These are phyloP conservation scores for Lunasporangiospora selenospora DNA, from an alignment of 192 early-diverging fungal genomes.

Conservation along the genomic window DNA sequence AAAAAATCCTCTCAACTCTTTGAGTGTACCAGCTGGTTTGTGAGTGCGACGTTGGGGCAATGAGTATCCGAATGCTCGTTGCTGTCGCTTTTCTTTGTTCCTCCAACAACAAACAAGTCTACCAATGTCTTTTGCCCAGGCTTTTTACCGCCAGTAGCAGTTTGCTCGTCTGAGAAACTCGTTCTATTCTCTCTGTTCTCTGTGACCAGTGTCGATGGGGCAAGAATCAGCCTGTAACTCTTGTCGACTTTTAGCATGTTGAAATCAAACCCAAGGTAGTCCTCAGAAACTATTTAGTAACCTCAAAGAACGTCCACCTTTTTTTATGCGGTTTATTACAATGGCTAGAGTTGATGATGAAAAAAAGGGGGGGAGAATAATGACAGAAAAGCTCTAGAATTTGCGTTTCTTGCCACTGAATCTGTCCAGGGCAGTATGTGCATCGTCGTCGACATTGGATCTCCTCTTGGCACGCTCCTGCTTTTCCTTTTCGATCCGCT, in stretches of 20 bases:
- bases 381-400: slow-evolving; percentile 13
- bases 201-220: too few relatives aligned
- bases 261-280: background rate
- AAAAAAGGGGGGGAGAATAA: background rate
- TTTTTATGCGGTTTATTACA: slow-evolving; percentile 10
- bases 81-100: too few relatives aligned
- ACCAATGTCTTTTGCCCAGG: too few relatives aligned
- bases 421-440: slow-evolving; percentile 68
- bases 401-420: slow-evolving; percentile 59
- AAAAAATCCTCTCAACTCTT: too few relatives aligned
- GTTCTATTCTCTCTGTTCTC: too few relatives aligned
- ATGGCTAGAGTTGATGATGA: slow-evolving; percentile 1
- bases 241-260: background rate
- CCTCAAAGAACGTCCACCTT: background rate
- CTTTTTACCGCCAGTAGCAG: too few relatives aligned
- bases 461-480: slow-evolving; percentile 59
- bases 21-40: too few relatives aligned
- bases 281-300: background rate
- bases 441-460: slow-evolving; percentile 51
- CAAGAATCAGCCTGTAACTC: background rate
- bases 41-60: too few relatives aligned
- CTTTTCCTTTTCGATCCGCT: slow-evolving; percentile 62
- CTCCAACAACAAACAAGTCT: too few relatives aligned
- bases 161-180: too few relatives aligned
- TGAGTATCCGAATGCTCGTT: background rate